Base-by-base conservation (phyloP, 1,284 basidiomycete species). In the Puccinia novopanici region DNA sequence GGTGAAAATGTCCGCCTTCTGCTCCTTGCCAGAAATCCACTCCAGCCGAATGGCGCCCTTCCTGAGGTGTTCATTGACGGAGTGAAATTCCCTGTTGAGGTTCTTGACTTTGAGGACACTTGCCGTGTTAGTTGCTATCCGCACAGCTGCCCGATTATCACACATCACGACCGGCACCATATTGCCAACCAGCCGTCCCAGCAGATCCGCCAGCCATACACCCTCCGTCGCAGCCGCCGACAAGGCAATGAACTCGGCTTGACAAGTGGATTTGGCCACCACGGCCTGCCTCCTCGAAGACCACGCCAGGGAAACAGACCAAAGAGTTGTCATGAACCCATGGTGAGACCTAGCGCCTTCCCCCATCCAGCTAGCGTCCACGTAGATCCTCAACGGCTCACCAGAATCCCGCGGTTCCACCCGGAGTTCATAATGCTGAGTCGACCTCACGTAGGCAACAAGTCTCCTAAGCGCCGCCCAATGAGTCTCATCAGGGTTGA, bases 1-100 rank as follows among this genome's bases (percentile, higher is more conserved):
- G 57, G 57, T 61, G 57, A 61, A 61, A 15, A 61, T 19, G 24
- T 68, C 65, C 5, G 34, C 65, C 27, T 13, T 10, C 40, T 68
- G 65, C 3, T 68, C 65, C 30, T 8, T 5, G 8, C 37, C 42
- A 24, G 27, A 9, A 3, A 68, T 42, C 65, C 65, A 68, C 3
- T 42, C 40, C 40, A 68, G 42, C 1, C n/a, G 4, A 0, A 72
- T 52, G 6, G 5, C 24, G 6, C 52, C 50, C 48, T 72, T 52
- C 50, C 50, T 12, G 10, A 52, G 4, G 9, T 15, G 50, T 52
- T 50, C 42, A 37, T 73, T 73, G 5, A 37, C 54, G 48, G 3
- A 54, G 54, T 73, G 27, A 27, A 73, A 73, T 54, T 73, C 70
- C 50, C 70, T 52, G 27, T 30, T 55, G 24, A 30, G 6, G 48